Percentiles rank a stretch among this genome's conserved stretches.
phyloP scores from a whole-genome alignment of 371 early-diverging fungal species.

The Synchytrium microbalum region DNA sequence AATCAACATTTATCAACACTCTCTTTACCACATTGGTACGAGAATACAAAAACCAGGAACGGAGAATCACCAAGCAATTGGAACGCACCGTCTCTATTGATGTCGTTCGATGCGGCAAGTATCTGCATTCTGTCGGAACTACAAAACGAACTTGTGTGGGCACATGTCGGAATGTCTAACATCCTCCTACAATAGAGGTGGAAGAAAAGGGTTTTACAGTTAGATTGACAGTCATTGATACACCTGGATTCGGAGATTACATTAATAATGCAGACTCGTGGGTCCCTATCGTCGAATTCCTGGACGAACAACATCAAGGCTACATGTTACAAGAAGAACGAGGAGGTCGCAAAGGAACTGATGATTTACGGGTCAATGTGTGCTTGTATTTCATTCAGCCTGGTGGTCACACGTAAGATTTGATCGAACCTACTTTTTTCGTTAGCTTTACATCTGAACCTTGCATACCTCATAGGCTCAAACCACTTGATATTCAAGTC shows the following conservation, averaged over 20 bases:
- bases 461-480: background rate
- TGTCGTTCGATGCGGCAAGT: slow-evolving; percentile 80
- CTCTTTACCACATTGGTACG: slow-evolving; percentile 51
- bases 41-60: slow-evolving; percentile 72
- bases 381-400: slow-evolving; percentile 50
- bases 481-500: slow-evolving; percentile 37
- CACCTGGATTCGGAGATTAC: slow-evolving; percentile 49
- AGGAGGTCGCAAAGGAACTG: slow-evolving; percentile 10
- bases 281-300: slow-evolving; percentile 42
- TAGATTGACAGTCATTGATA: slow-evolving; percentile 47
- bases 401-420: slow-evolving; percentile 27
- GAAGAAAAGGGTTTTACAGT: slow-evolving; percentile 43
- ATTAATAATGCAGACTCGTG: slow-evolving; percentile 43
- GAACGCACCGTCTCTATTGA: slow-evolving; percentile 90
- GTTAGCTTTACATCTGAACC: background rate
- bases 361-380: slow-evolving; percentile 50
- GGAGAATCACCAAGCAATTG: slow-evolving; percentile 65
- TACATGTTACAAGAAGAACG: slow-evolving; percentile 50
- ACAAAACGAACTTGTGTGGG: too few species aligned
- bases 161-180: too few species aligned
- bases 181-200: too few species aligned
- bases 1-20: slow-evolving; percentile 57
- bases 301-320: slow-evolving; percentile 42
- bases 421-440: background rate
- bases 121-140: too few species aligned